Evolutionary conservation across 1,284 basidiomycete genomes (phyloP).

Genomic region (Tylopilus orsonianus): DNA sequence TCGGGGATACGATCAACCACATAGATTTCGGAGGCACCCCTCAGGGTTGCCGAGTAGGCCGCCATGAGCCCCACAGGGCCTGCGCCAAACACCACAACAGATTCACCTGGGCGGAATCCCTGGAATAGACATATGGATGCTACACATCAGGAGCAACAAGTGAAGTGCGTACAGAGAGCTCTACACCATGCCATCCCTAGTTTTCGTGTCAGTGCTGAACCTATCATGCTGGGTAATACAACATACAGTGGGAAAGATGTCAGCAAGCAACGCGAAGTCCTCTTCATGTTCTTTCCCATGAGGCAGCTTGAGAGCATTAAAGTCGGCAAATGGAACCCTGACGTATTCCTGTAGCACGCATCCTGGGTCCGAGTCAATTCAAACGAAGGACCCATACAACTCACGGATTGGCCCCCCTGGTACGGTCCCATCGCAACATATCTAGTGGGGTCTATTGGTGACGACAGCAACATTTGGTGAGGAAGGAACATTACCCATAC

Average conservation of each 20-base stretch:
- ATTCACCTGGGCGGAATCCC: constrained; percentile 51
- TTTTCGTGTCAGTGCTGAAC: background rate
- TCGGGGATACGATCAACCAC: constrained; percentile 55
- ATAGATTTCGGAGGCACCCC: constrained; percentile 52
- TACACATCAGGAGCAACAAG: background rate
- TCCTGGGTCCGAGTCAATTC: background rate
- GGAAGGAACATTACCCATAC: constrained; percentile 1
- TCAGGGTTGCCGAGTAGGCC: constrained; percentile 50
- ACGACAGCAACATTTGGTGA: background rate
- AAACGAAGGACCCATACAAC: background rate
- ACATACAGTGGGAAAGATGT: constrained; percentile 55
- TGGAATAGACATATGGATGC: constrained; percentile 4
- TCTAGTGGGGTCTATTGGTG: background rate
- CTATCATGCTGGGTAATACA: background rate
- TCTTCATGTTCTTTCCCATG: constrained; percentile 44
- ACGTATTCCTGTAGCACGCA: constrained; percentile 43
- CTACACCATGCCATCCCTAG: constrained; percentile 1
- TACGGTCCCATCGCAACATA: constrained; percentile 6
- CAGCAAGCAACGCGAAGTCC: constrained; percentile 48
- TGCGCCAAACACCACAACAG: constrained; percentile 51
- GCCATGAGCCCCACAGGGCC: constrained; percentile 49
- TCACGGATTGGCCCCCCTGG: constrained; percentile 1
- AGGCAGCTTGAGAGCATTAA: constrained; percentile 51
- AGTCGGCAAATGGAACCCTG: constrained; percentile 53
- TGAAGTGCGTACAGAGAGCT: background rate